Evolutionary conservation across 2,329 filamentous ascomycete genomes (phyloP).

Genomic region (Lachnellula hyalina): DNA sequence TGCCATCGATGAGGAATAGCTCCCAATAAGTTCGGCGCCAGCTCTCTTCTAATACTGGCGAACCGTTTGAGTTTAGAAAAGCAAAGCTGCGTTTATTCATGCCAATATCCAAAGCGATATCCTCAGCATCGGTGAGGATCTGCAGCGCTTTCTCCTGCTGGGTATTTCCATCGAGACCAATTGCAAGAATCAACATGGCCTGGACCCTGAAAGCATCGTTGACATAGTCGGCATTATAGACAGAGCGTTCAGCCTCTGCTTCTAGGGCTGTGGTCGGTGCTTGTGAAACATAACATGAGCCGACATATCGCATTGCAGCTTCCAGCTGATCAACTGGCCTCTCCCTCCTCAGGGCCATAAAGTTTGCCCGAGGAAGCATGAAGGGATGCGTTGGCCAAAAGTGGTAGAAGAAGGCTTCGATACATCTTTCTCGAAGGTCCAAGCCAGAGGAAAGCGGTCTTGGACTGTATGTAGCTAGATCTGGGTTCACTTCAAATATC

Average conservation of each 20-base stretch:
- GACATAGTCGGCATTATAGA: constrained; percentile 8
- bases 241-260: constrained; percentile 14
- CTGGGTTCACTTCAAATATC: constrained; percentile 20
- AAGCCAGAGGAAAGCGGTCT: constrained; percentile 13
- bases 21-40: constrained; percentile 91
- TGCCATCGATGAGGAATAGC: constrained; percentile 59
- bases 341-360: constrained; percentile 12
- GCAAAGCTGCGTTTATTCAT: constrained; percentile 68
- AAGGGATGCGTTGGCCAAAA: constrained; percentile 20
- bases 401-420: constrained; percentile 21
- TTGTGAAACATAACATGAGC: constrained; percentile 12
- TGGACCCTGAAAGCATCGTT: constrained; percentile 58
- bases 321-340: constrained; percentile 10
- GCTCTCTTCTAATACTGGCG: constrained; percentile 69
- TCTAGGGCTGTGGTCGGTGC: constrained; percentile 7
- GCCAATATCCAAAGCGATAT: constrained; percentile 67
- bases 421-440: constrained; percentile 19
- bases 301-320: constrained; percentile 17
- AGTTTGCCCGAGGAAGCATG: constrained; percentile 15
- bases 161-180: constrained; percentile 71
- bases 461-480: constrained; percentile 28
- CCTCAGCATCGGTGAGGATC: constrained; percentile 61
- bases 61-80: constrained; percentile 53
- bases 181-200: constrained; percentile 67
- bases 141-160: constrained; percentile 63